phyloP scores from a whole-genome alignment of 306 rosid species.

The Glycyrrhiza uralensis region DNA sequence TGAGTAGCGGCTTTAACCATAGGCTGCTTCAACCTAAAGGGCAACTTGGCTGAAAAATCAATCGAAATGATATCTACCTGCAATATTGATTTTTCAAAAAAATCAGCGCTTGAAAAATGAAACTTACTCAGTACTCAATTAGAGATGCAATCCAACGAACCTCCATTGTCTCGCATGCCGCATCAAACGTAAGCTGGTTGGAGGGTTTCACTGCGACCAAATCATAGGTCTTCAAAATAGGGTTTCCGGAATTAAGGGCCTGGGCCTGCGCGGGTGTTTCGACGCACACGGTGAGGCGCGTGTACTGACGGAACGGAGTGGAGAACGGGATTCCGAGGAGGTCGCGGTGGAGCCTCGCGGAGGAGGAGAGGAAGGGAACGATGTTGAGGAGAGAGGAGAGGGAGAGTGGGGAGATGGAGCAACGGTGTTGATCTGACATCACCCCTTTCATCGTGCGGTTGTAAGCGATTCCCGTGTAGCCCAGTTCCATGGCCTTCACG shows the following conservation, averaged over 20 bases:
- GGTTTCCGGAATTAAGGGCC: conserved; percentile 71
- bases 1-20: conserved; percentile 64
- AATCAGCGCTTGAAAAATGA: too few species aligned
- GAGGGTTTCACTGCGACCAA: conserved; percentile 67
- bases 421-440: conserved; percentile 84
- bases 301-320: conserved; percentile 84
- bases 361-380: conserved; percentile 57
- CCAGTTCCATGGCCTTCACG: conserved; percentile 76
- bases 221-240: conserved; percentile 77
- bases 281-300: conserved; percentile 68
- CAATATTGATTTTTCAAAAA: not conserved
- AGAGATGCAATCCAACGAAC: conserved; percentile 27
- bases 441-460: conserved; percentile 77
- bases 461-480: conserved; percentile 85
- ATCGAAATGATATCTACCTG: conserved; percentile 81
- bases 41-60: conserved; percentile 65
- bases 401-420: conserved; percentile 56
- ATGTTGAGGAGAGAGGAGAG: conserved; percentile 66
- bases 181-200: conserved; percentile 61
- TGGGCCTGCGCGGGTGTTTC: conserved; percentile 45
- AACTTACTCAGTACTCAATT: too few species aligned
- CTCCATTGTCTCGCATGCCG: conserved; percentile 76
- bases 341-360: conserved; percentile 72
- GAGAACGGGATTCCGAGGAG: conserved; percentile 52
- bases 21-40: conserved; percentile 68